phyloP scores from a whole-genome alignment of 768 basidiomycete genomes.

The Tylopilus felleus region DNA sequence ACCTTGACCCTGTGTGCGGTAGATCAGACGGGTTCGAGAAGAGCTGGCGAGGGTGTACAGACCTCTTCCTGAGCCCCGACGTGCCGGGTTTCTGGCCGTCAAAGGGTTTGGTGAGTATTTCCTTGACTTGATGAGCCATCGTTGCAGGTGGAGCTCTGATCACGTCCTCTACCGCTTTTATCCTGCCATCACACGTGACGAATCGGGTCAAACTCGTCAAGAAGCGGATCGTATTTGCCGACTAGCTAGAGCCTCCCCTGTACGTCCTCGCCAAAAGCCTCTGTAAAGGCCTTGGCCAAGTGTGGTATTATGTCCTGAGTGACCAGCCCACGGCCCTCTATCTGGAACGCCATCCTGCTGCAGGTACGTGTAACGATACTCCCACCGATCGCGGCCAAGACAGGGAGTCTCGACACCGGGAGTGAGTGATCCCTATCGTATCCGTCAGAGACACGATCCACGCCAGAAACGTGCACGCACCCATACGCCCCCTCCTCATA shows the following conservation, averaged over 20 bases:
- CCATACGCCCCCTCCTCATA: slow-evolving; percentile 84
- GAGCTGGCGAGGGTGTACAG: slow-evolving; percentile 5
- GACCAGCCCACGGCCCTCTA: slow-evolving; percentile 75
- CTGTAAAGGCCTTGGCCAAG: slow-evolving; percentile 64
- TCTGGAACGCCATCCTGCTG: slow-evolving; percentile 70
- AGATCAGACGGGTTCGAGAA: slow-evolving; percentile 21
- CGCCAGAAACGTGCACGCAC: slow-evolving; percentile 36
- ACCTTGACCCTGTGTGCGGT: slow-evolving; percentile 75
- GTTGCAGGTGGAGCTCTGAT: slow-evolving; percentile 7
- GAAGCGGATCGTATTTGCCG: background rate
- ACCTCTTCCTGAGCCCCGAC: slow-evolving; percentile 96
- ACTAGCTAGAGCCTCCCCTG: slow-evolving; percentile 25
- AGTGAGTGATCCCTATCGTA: slow-evolving; percentile 48
- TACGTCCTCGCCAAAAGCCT: slow-evolving; percentile 59
- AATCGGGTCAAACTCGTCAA: slow-evolving; percentile 1
- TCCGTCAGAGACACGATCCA: background rate
- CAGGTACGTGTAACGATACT: slow-evolving; percentile 87
- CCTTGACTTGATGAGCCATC: slow-evolving; percentile 53
- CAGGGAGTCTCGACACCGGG: slow-evolving; percentile 64
- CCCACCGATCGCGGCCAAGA: slow-evolving; percentile 82
- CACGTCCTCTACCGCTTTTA: slow-evolving; percentile 15
- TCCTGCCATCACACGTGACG: slow-evolving; percentile 23
- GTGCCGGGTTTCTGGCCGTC: slow-evolving; percentile 98
- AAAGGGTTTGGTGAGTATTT: slow-evolving; percentile 79
- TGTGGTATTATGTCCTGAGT: slow-evolving; percentile 75